Base-by-base conservation (phyloP, 345 rosid species). In the Aquilaria yunnanensis region DNA sequence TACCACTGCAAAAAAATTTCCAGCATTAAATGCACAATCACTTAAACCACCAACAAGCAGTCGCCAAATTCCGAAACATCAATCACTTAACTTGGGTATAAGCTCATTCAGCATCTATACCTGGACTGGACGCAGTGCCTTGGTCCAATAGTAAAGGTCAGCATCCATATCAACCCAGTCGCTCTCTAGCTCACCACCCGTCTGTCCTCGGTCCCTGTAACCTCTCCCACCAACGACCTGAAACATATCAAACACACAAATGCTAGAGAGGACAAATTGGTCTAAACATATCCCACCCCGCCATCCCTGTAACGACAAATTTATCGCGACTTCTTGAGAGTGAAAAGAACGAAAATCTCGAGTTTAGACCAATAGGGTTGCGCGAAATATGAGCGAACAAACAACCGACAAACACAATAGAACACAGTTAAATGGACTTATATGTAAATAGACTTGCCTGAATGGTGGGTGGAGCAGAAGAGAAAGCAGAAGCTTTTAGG, bases 161-260 rank as follows among this genome's bases (percentile, higher is more conserved):
- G 89, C 73, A 67, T 92, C 96, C 41, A 92, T 71, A 70, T 78
- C 84, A 66, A 50, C 72, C 96, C 96, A 89, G 74, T 89, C 88
- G 51, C 47, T 68, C 47, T 51, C 13, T 51, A 64, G 65, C 59
- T 69, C 60, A 31, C 62, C 70, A 37, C 62, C 75, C 12, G 65
- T 75, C 63, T 68, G 69, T n/a, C 66, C 80, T 65, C 74, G 62
- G 82, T 75, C 70, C 67, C 55, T 69, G 32, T 64, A 71, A 47
- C 59, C 62, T 53, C 74, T 83, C 37, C 96, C 91, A 70, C 96
- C 92, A 56, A 81, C 72, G 71, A 85, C 77, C 96, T 92, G 86
- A 69, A 63, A 60, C 10, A 34, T 43, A 10, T 12, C 9, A 6
- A 16, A 10, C 43, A 57, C 43, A 46, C 16, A 14, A 50, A 46